Evolutionary conservation across 2,329 filamentous ascomycete genomes (phyloP), one percentile per base, ranked within the genome.

Genomic region (Sordariomycetes sp.): DNA sequence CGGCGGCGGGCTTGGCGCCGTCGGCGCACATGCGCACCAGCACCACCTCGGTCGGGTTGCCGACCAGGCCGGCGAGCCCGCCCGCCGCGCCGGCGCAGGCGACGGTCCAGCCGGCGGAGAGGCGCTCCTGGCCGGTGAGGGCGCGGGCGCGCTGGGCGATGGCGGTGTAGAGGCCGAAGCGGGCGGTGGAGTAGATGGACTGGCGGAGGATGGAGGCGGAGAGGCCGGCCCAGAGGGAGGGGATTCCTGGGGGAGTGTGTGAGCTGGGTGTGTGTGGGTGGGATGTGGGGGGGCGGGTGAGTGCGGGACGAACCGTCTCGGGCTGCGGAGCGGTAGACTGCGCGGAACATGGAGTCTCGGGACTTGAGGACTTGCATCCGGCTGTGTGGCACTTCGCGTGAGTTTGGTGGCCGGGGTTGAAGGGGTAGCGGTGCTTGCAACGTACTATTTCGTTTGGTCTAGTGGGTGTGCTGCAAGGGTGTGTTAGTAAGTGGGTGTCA

Each of bases 11-110:
- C 60, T 71, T 75, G 0, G 74, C 74, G 1, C 73, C 74, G 62
- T 76, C 74, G 16, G 74, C 71, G 59, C 74, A 76, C 74, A 76
- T 76, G 7, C 74, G 66, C 0, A 76, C 74, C 5, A 76, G 68
- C 1, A 76, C 67, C 0, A 74, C 70, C 61, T 76, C 74, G 12
- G 74, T 71, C 3, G 74, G 74, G 25, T 76, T 76, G n/a, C 74
- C 74, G 3, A 76, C 64, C n/a, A 76, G 46, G 18, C 74, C 74
- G 1, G 74, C 74, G 20, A 75, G 64, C 8, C 74, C 72, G 14
- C 74, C 74, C 0, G 74, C 71, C 1, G 72, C 43, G 4, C 71
- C 72, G 2, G 74, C 74, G 48, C 73, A 74, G 0, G 66, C 65
- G 24, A 76, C 70, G 14, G 72, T 75, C 50, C 63, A 64, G 6